A percentile compares a stretch with the other conserved stretches of the same genome.
Evolutionary conservation across 768 basidiomycete genomes (phyloP).

Genomic region (Amylocystis lapponica): DNA sequence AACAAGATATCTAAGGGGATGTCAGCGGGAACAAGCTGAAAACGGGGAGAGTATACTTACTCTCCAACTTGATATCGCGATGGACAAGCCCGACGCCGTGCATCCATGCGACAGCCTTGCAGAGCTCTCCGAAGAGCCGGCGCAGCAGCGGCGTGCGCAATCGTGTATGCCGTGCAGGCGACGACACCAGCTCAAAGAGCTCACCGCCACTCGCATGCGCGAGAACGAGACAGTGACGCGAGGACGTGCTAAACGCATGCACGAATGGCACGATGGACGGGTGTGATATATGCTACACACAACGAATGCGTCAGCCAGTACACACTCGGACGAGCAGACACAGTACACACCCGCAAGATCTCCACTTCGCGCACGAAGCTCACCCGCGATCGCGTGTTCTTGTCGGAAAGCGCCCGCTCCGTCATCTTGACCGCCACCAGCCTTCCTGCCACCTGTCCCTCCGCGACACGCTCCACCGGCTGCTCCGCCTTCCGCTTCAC

Average conservation of each 20-base stretch:
- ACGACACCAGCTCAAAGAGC: slow-evolving; percentile 69
- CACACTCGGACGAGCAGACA: slow-evolving; percentile 4
- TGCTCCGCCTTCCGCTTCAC: slow-evolving; percentile 1
- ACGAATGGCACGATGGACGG: slow-evolving; percentile 73
- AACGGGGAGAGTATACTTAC: slow-evolving; percentile 29
- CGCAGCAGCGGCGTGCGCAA: slow-evolving; percentile 45
- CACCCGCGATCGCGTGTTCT: slow-evolving; percentile 68
- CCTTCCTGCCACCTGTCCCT: slow-evolving; percentile 32
- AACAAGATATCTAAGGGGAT: slow-evolving; percentile 62
- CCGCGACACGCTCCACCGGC: slow-evolving; percentile 32
- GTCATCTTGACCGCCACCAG: slow-evolving; percentile 54
- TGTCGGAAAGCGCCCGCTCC: slow-evolving; percentile 35
- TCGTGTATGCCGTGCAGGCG: slow-evolving; percentile 31
- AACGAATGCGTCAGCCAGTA: slow-evolving; percentile 5
- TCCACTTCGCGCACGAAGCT: slow-evolving; percentile 81
- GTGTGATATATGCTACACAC: slow-evolving; percentile 65
- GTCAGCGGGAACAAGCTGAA: neutral
- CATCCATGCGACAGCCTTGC: slow-evolving; percentile 80
- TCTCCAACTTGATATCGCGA: slow-evolving; percentile 87
- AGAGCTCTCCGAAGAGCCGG: slow-evolving; percentile 73
- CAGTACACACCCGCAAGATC: slow-evolving; percentile 59
- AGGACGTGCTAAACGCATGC: slow-evolving; percentile 61
- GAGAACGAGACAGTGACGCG: slow-evolving; percentile 74
- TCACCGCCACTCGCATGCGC: slow-evolving; percentile 78
- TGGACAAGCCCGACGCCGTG: slow-evolving; percentile 83